Evolutionary conservation across 768 basidiomycete genomes (phyloP).

Genomic region (Lenzites betulinus): DNA sequence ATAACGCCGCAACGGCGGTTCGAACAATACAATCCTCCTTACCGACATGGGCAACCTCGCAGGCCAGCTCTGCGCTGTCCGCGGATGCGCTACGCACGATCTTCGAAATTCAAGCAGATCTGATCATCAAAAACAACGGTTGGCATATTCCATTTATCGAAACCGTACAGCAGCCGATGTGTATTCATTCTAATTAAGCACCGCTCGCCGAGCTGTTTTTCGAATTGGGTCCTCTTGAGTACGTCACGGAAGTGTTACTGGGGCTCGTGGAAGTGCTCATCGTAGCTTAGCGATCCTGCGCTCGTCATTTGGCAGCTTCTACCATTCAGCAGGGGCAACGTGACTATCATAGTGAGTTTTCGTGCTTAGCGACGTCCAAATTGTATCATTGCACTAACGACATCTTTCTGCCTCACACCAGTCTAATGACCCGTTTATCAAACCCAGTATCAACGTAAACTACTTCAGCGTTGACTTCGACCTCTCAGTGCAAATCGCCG

Average conservation of each 20-base stretch:
- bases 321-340: slow-evolving; percentile 54
- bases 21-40: slow-evolving; percentile 42
- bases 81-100: slow-evolving; percentile 45
- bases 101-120: slow-evolving; percentile 44
- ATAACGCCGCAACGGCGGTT: slow-evolving; percentile 27
- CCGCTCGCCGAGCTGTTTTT: slow-evolving; percentile 51
- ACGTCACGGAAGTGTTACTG: slow-evolving; percentile 15
- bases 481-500: slow-evolving; percentile 51
- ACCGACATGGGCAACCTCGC: slow-evolving; percentile 44
- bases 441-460: slow-evolving; percentile 50
- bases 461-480: slow-evolving; percentile 54
- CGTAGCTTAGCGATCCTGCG: slow-evolving; percentile 44
- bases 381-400: background rate
- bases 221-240: slow-evolving; percentile 48
- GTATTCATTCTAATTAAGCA: slow-evolving; percentile 28
- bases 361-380: background rate
- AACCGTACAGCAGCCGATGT: background rate
- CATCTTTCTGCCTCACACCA: slow-evolving; percentile 18
- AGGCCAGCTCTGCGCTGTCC: slow-evolving; percentile 43
- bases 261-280: background rate
- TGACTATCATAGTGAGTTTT: slow-evolving; percentile 44
- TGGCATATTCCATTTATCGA: background rate
- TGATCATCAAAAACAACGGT: slow-evolving; percentile 51
- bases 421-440: slow-evolving; percentile 49
- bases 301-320: slow-evolving; percentile 56